Conservation (phyloP, 2,329 filamentous ascomycete species). For the Incumbomyces lentus region DNA sequence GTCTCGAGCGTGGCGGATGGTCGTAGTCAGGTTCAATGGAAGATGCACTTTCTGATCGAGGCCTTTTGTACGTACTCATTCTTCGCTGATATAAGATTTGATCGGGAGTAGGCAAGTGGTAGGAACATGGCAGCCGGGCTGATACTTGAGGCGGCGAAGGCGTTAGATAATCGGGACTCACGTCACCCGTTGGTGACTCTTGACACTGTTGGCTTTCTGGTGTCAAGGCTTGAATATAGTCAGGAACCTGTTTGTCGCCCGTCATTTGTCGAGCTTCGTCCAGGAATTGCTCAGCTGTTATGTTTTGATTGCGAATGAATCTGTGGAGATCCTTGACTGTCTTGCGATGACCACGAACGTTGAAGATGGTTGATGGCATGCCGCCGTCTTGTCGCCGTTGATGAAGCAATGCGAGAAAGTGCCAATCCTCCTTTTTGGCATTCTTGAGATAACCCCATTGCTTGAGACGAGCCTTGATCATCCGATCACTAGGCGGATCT, state of each 20-base stretch:
- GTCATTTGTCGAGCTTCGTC: conserved; percentile 12
- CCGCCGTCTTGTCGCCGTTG: conserved; percentile 16
- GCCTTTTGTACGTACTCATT: not conserved
- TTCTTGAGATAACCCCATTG: conserved; percentile 21
- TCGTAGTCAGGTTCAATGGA: not conserved
- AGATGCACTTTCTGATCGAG: not conserved
- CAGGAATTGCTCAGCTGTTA: conserved; percentile 19
- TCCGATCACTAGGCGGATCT: conserved; percentile 9
- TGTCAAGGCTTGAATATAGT: conserved; percentile 18
- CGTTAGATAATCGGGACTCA: conserved; percentile 1
- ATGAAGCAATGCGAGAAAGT: conserved; percentile 18
- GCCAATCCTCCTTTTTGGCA: conserved; percentile 21
- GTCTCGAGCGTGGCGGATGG: not conserved
- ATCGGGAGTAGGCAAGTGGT: not conserved
- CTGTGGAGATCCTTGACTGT: conserved; percentile 19
- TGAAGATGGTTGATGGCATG: conserved; percentile 16
- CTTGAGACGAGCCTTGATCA: conserved; percentile 16
- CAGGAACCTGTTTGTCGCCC: conserved; percentile 8
- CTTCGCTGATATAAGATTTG: not conserved
- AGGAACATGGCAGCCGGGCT: not conserved
- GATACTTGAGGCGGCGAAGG: conserved; percentile 1
- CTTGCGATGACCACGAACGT: conserved; percentile 18
- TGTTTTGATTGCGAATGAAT: conserved; percentile 21
- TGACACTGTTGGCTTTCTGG: conserved; percentile 9
- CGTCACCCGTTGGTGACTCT: not conserved